These are phyloP conservation scores for Cinnamomum chago DNA, from an alignment of 164 flowering plant genomes.

Conservation along the genomic window DNA sequence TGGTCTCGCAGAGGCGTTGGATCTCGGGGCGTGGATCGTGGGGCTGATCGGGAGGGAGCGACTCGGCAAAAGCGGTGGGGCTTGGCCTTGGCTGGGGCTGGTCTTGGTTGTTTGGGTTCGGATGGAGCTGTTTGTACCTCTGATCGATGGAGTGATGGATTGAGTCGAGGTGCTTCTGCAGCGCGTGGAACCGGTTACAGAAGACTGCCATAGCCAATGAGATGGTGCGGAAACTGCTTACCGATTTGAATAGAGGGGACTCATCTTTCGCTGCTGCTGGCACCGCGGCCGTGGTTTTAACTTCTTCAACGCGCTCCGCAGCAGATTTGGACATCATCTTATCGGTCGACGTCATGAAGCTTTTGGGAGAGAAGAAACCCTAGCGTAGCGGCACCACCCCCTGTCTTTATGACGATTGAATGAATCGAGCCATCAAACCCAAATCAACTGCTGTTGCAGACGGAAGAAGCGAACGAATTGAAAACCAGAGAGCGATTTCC, in stretches of 20 bases:
- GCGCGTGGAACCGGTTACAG: constrained; percentile 31
- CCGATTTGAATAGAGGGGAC: constrained; percentile 1
- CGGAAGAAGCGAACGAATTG: no score
- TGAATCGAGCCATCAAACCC: no score
- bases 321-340: no score
- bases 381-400: no score
- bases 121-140: not conserved
- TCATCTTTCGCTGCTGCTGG: not conserved
- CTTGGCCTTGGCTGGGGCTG: no score
- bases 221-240: constrained; percentile 25
- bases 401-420: no score
- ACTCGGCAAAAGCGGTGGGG: no score
- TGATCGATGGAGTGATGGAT: constrained; percentile 22
- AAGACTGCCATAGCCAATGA: constrained; percentile 33
- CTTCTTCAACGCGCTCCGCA: not conserved
- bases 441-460: no score
- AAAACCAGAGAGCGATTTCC: no score
- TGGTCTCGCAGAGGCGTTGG: constrained; percentile 24
- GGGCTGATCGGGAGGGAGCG: not conserved
- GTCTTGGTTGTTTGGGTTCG: not conserved
- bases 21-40: constrained; percentile 11
- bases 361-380: no score
- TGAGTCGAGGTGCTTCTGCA: constrained; percentile 40
- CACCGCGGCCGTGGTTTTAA: not conserved
- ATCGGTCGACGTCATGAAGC: no score